Evolutionary conservation across 495 filamentous ascomycete genomes (phyloP).

Genomic region (Talaromyces proteolyticus): DNA sequence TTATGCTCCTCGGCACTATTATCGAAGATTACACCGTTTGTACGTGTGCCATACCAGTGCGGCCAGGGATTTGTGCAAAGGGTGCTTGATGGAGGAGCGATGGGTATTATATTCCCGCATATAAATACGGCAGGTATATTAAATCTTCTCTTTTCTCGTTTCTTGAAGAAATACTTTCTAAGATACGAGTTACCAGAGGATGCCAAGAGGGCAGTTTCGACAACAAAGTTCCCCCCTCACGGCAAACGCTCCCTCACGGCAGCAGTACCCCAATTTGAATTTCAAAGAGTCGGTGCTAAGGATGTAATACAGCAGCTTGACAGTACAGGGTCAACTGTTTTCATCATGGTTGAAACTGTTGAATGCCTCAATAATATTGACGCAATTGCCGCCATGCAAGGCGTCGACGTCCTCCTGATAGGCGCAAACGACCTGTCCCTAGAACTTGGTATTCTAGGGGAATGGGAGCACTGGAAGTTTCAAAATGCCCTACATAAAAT

Average conservation of each 20-base stretch:
- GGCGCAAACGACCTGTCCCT: neutral
- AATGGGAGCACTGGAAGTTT: neutral
- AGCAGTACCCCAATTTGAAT: neutral
- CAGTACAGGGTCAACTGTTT: neutral
- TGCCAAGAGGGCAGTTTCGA: neutral
- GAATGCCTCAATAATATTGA: neutral
- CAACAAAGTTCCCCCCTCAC: neutral
- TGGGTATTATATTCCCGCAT: slow-evolving; percentile 15
- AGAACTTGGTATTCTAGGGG: slow-evolving; percentile 2
- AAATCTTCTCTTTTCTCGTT: neutral
- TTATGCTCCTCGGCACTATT: neutral
- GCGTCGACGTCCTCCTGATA: neutral
- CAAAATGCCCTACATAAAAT: neutral
- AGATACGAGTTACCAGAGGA: neutral
- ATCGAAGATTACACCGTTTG: slow-evolving; percentile 4
- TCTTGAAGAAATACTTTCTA: neutral
- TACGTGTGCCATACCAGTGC: slow-evolving; percentile 12
- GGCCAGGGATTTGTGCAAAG: slow-evolving; percentile 12
- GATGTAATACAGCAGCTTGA: neutral
- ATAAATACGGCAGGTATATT: slow-evolving; percentile 2
- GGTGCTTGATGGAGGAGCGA: slow-evolving; percentile 14
- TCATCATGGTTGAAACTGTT: slow-evolving; percentile 3
- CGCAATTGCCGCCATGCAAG: neutral
- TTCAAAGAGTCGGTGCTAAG: neutral
- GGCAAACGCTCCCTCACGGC: neutral